Base-by-base conservation (phyloP, 1,284 basidiomycete species). In the Trametes pubescens region DNA sequence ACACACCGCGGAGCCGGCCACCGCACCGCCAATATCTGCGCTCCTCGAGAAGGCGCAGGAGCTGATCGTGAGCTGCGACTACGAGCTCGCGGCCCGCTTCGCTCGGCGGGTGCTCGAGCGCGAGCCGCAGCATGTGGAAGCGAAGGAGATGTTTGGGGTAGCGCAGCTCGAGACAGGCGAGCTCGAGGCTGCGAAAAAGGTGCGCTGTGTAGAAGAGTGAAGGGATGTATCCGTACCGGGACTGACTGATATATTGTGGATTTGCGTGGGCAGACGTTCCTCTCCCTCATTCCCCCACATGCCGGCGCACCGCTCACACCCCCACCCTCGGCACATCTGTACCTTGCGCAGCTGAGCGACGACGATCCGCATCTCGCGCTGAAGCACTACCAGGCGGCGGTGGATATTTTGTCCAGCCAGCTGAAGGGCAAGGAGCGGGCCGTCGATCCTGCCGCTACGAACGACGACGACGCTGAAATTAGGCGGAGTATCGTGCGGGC, bases 291-390 rank as follows among this genome's bases (percentile, higher is more conserved):
- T 52, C 83, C 87, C 65, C 84, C 90, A 73, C 78, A 85, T 78
- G 80, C 84, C 57, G 76, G 85, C 72, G 83, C 88, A 16, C 82
- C 86, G 37, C 75, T 79, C 29, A 78, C 84, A 29, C 84, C 92
- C n/a, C 91, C 93, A 0, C 86, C 93, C 4, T 92, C 93, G 26
- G 92, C 93, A 7, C 88, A 96, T 77, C 83, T 98, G 0, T 97
- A 98, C 77, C 89, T 98, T 34, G 96, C 95, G 0, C 96, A 98
- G 75, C 82, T 95, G 21, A 88, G 86, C 64, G 89, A 90, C 43
- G 86, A 89, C 9, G 89, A 95, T 51, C 93, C 95, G 1, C 84
- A 87, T 64, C 77, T 84, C 57, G 93, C 95, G 2, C 78, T 98
- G n/a, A 78, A 84, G 21, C 88, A 96, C 74, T 98, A 95, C 75